Evolutionary conservation across 768 basidiomycete genomes (phyloP).

Genomic region (Naganishia randhawae): DNA sequence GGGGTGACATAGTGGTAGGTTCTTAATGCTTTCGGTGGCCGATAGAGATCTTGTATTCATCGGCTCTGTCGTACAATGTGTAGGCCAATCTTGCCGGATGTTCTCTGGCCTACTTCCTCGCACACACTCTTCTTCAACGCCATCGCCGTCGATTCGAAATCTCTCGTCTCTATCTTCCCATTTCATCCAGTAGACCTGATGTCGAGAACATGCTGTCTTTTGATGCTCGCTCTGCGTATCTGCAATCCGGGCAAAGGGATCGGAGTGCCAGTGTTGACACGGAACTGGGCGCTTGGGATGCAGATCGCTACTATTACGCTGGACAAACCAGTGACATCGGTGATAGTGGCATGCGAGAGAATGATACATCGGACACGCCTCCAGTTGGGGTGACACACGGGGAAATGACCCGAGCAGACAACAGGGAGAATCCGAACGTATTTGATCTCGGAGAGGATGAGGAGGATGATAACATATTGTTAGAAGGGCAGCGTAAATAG

Average conservation of each 20-base stretch:
- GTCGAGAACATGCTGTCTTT: neutral
- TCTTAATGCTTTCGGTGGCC: no score
- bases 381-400: no score
- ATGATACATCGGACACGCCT: no score
- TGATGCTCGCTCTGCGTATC: neutral
- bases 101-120: constrained; percentile 41
- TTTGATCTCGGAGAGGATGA: neutral
- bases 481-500: neutral
- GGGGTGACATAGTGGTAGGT: constrained; percentile 43
- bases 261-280: constrained; percentile 14
- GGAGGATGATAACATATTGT: neutral
- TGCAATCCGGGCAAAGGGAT: neutral
- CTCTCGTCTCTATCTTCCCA: constrained; percentile 37
- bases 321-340: neutral
- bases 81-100: constrained; percentile 47
- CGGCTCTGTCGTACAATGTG: neutral
- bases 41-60: no score
- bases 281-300: constrained; percentile 21
- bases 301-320: neutral
- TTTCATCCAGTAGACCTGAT: neutral
- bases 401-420: no score
- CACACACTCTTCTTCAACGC: constrained; percentile 38
- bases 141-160: constrained; percentile 34
- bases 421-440: neutral
- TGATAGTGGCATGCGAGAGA: neutral